Percentiles rank a stretch among this genome's conserved stretches.
Evolutionary conservation across 1,284 basidiomycete genomes (phyloP).

Genomic region (Ustilago xerochloae): DNA sequence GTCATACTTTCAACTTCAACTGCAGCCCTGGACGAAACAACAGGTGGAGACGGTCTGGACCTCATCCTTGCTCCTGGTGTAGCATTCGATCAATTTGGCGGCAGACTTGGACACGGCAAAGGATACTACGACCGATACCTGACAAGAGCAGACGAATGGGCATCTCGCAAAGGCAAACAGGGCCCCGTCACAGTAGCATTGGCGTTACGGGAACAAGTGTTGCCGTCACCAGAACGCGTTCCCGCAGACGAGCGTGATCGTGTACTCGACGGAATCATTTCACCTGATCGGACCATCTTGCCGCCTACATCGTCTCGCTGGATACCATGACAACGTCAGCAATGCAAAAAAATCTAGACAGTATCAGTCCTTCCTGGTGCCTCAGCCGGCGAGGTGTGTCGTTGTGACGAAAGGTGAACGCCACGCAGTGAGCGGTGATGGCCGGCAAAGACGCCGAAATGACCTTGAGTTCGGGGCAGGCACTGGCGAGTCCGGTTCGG

Average conservation of each 20-base stretch:
- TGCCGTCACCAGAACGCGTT: slow-evolving; percentile 53
- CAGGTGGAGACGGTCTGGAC: slow-evolving; percentile 66
- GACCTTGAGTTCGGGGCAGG: too few relatives aligned
- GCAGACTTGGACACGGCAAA: slow-evolving; percentile 69
- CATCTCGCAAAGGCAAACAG: slow-evolving; percentile 11
- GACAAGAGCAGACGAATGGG: slow-evolving; percentile 46
- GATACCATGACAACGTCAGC: slow-evolving; percentile 10
- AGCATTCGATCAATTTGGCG: slow-evolving; percentile 66
- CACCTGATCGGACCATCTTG: slow-evolving; percentile 49
- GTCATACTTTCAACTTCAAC: not conserved
- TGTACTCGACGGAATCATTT: slow-evolving; percentile 62
- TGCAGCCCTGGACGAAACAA: slow-evolving; percentile 59
- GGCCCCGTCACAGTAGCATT: slow-evolving; percentile 62
- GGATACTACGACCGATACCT: slow-evolving; percentile 70
- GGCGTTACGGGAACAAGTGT: slow-evolving; percentile 63
- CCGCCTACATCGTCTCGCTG: slow-evolving; percentile 28
- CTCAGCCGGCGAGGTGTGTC: too few relatives aligned
- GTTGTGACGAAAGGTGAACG: too few relatives aligned
- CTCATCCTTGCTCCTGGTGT: slow-evolving; percentile 69
- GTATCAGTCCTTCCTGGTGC: too few relatives aligned
- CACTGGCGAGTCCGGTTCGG: slow-evolving; percentile 10
- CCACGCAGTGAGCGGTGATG: not conserved
- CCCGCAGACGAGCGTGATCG: slow-evolving; percentile 66
- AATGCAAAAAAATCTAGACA: not conserved
- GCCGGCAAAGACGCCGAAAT: slow-evolving; percentile 19